Evolutionary conservation across 768 basidiomycete genomes (phyloP), one percentile per base, ranked within the genome.

Genomic region (Hericium erinaceus): DNA sequence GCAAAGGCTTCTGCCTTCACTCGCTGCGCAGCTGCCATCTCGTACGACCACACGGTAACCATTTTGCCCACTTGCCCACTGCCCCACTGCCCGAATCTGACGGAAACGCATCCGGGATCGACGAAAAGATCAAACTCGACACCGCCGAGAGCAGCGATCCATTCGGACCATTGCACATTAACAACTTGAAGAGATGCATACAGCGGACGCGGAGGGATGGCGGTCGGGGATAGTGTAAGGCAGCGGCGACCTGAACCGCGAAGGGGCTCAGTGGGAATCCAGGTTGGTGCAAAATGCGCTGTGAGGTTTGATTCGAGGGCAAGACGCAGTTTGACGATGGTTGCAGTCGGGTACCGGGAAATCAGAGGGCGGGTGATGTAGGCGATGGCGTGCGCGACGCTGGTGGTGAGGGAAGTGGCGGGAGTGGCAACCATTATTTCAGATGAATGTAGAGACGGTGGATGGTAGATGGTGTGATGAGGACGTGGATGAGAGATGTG

Each of bases 131-230:
- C 89, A 66, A 91, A 84, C 71, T 87, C 85, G 57, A 74, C 71
- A 62, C 80, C 77, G 11, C 89, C 87, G 49, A 91, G 80, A 58
- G 79, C 74, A 49, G 76, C 64, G 55, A 89, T 87, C 89, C 89
- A 92, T 67, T 87, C 82, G 58, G 83, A 83, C 89, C 89, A 92
- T 65, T 87, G 84, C 37, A 91, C 77, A 58, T 81, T 81, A 40
- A 85, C 75, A 22, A 82, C 75, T 56, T 83, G 73, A 70, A 89
- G 90, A 13, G 88, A 84, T 55, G 80, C 72, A 72, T 89, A 83
- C 65, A 91, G 75, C 64, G 81, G 74, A 41, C 84, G 82, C 48
- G 89, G 88, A 22, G 89, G 89, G 2, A 83, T 77, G 64, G 81
- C 80, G 60, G 71, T 66, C 11, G 87, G 87, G 4, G 88, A 85